Conservation (phyloP, 2,329 filamentous ascomycete species). For the Hymenoscyphus fructigenus region DNA sequence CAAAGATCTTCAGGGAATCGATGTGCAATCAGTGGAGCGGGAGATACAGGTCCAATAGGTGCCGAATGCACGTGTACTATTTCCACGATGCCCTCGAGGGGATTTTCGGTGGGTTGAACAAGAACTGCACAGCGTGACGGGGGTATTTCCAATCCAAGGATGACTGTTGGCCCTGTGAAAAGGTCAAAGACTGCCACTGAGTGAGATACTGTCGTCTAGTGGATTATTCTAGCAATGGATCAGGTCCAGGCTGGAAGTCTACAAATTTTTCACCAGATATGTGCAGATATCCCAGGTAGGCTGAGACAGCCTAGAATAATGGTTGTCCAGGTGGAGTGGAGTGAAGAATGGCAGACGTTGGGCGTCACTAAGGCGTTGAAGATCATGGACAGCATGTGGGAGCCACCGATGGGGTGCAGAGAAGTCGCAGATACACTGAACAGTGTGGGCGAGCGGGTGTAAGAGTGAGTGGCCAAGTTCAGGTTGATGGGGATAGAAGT, state of each 20-base stretch:
- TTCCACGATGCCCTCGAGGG: not conserved
- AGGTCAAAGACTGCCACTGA: not conserved
- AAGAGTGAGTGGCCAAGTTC: not conserved
- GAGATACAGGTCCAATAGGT: conserved; percentile 2
- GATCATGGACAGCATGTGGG: conserved; percentile 1
- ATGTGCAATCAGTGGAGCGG: not conserved
- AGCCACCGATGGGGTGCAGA: not conserved
- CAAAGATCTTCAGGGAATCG: not conserved
- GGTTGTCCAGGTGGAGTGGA: not conserved
- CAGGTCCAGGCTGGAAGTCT: not conserved
- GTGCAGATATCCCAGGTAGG: not conserved
- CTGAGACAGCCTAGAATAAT: not conserved
- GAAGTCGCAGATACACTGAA: not conserved
- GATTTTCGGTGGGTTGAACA: not conserved
- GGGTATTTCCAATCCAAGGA: not conserved
- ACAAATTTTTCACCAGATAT: not conserved
- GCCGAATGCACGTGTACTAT: not conserved
- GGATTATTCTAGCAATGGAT: not conserved
- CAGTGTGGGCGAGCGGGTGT: not conserved
- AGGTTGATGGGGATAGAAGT: conserved; percentile 1
- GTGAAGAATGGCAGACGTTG: conserved; percentile 3
- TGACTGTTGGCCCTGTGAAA: not conserved
- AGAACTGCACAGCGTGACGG: not conserved
- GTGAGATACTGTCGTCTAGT: not conserved
- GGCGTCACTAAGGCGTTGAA: conserved; percentile 1